These are phyloP conservation scores for Ophiostoma perfectum DNA, from an alignment of 2,329 filamentous ascomycete genomes.

Conservation along the genomic window DNA sequence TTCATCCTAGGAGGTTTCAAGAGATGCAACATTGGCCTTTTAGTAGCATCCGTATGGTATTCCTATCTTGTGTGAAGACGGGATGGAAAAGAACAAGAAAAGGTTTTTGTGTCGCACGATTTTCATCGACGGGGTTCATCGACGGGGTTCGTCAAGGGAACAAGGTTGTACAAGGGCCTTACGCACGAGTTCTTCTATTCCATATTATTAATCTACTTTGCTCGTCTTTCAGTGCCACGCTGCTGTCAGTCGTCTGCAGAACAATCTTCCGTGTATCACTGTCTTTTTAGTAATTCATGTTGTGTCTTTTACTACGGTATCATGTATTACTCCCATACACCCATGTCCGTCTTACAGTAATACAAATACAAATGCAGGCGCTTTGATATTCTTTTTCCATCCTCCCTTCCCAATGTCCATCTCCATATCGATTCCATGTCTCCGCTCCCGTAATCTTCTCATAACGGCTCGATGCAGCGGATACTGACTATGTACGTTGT, in stretches of 20 bases:
- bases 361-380: not conserved
- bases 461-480: not conserved
- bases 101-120: too few relatives aligned
- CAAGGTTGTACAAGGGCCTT: conserved; percentile 15
- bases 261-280: conserved; percentile 13
- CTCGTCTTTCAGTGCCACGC: conserved; percentile 14
- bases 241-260: conserved; percentile 20
- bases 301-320: not conserved
- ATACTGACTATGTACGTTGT: not conserved
- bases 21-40: too few relatives aligned
- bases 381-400: not conserved
- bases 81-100: too few relatives aligned
- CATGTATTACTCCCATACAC: not conserved
- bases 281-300: not conserved
- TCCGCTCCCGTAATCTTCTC: not conserved
- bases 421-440: not conserved
- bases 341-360: not conserved
- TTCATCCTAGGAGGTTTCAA: too few relatives aligned
- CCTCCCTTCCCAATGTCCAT: not conserved
- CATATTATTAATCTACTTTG: not conserved
- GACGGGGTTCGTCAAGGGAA: not conserved
- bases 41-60: too few relatives aligned
- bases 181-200: conserved; percentile 15
- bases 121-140: not conserved
- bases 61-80: too few relatives aligned